A percentile compares a stretch with the other conserved stretches of the same genome.
These are phyloP conservation scores for Stagonosporopsis chrysanthemi DNA, from an alignment of 2,329 filamentous ascomycete species.

Conservation along the genomic window DNA sequence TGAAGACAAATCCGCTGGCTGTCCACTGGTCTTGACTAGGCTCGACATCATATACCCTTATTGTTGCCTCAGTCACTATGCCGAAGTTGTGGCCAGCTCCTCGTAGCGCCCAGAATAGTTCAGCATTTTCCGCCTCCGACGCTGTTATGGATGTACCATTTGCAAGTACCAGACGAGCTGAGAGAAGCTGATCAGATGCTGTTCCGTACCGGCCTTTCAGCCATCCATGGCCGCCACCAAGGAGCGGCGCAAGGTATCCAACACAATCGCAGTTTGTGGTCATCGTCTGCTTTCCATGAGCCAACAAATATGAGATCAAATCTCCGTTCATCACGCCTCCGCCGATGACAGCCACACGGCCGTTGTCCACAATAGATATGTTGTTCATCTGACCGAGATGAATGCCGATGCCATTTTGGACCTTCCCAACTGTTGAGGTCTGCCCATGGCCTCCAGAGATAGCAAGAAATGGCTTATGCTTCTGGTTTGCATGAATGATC, in stretches of 20 bases:
- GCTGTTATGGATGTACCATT: slow-evolving; percentile 44
- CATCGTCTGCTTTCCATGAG: slow-evolving; percentile 35
- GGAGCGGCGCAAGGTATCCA: slow-evolving; percentile 64
- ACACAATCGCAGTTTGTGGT: slow-evolving; percentile 34
- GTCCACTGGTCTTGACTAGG: slow-evolving; percentile 11
- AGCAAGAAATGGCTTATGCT: slow-evolving; percentile 45
- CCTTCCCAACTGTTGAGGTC: slow-evolving; percentile 28
- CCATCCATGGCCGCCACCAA: slow-evolving; percentile 66
- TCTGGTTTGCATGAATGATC: slow-evolving; percentile 32
- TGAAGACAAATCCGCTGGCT: background rate
- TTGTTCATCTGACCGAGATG: slow-evolving; percentile 1
- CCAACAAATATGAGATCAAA: slow-evolving; percentile 35
- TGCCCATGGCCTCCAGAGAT: slow-evolving; percentile 49
- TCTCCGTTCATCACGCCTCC: slow-evolving; percentile 38
- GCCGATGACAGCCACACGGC: slow-evolving; percentile 20
- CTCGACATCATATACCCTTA: slow-evolving; percentile 28
- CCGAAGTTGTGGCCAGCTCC: slow-evolving; percentile 49
- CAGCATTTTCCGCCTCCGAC: slow-evolving; percentile 40
- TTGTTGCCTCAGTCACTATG: slow-evolving; percentile 33
- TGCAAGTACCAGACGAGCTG: slow-evolving; percentile 49
- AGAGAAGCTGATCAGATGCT: slow-evolving; percentile 35
- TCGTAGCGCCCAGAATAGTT: slow-evolving; percentile 51
- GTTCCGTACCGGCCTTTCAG: slow-evolving; percentile 57
- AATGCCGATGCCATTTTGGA: slow-evolving; percentile 24
- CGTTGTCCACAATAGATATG: background rate